Conservation (phyloP, 768 basidiomycete genomes). For the Serpula lacrymans region DNA sequence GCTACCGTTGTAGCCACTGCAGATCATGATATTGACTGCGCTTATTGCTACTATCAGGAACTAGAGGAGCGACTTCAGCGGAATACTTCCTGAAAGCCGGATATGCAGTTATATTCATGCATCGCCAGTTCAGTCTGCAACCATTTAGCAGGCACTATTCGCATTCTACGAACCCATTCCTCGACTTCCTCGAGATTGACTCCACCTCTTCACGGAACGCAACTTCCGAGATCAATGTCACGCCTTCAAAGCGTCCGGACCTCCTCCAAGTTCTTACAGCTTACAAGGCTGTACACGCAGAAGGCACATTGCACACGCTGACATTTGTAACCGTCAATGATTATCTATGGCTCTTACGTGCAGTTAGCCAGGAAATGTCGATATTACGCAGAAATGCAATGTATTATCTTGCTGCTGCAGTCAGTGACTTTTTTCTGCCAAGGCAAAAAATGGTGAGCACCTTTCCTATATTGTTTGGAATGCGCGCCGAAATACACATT, state of each 20-base stretch:
- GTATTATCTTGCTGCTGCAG: slow-evolving; percentile 98
- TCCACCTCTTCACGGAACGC: slow-evolving; percentile 17
- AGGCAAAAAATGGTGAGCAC: slow-evolving; percentile 78
- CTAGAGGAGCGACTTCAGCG: slow-evolving; percentile 94
- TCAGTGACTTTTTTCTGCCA: slow-evolving; percentile 97
- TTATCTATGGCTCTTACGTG: slow-evolving; percentile 88
- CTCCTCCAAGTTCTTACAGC: slow-evolving; percentile 70
- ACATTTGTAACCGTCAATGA: slow-evolving; percentile 95
- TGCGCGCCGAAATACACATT: not conserved
- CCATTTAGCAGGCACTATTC: slow-evolving; percentile 98
- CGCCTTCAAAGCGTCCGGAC: slow-evolving; percentile 56
- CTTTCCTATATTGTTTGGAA: not conserved
- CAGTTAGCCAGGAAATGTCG: slow-evolving; percentile 75
- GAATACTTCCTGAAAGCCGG: slow-evolving; percentile 94
- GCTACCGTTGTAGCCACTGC: not conserved
- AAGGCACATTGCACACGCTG: slow-evolving; percentile 76
- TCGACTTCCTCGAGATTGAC: slow-evolving; percentile 85
- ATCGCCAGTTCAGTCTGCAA: slow-evolving; percentile 94
- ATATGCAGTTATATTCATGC: slow-evolving; percentile 99
- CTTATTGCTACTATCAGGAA: slow-evolving; percentile 51
- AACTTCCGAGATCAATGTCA: slow-evolving; percentile 58
- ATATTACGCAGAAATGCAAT: slow-evolving; percentile 67
- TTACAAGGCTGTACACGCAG: slow-evolving; percentile 77
- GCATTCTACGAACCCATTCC: slow-evolving; percentile 96
- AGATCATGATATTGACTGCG: slow-evolving; percentile 4